Evolutionary conservation across 2,329 filamentous ascomycete genomes (phyloP).

Genomic region (Pseudogymnoascus sp.): DNA sequence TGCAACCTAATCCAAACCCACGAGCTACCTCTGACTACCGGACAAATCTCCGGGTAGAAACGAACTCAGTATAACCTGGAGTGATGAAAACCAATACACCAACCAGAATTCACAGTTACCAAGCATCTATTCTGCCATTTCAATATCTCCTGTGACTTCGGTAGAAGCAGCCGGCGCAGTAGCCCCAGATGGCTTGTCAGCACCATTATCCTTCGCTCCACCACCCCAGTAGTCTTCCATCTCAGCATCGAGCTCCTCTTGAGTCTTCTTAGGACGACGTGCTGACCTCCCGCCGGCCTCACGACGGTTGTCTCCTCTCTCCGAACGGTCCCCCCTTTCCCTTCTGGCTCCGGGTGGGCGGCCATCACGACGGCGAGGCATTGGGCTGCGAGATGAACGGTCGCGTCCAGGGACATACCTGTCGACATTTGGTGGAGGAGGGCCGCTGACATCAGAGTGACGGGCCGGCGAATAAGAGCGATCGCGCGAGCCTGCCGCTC

Average conservation of each 20-base stretch:
- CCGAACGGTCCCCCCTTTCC: conserved; percentile 28
- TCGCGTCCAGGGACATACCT: conserved; percentile 30
- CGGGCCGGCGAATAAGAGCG: conserved; percentile 51
- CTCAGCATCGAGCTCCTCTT: conserved; percentile 88
- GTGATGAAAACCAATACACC: not conserved
- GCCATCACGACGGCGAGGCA: conserved; percentile 44
- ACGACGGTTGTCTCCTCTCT: conserved; percentile 34
- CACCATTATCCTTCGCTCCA: conserved; percentile 29
- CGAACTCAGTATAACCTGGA: not conserved
- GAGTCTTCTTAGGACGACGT: conserved; percentile 70
- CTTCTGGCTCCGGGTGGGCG: conserved; percentile 41
- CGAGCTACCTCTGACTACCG: not conserved
- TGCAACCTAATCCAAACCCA: not conserved
- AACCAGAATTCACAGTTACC: not conserved
- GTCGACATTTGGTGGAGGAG: conserved; percentile 28
- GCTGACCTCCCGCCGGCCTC: conserved; percentile 39
- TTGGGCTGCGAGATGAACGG: conserved; percentile 48
- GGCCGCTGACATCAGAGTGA: conserved; percentile 28
- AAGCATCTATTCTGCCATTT: conserved; percentile 41
- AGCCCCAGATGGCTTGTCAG: conserved; percentile 19
- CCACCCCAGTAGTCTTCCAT: conserved; percentile 86
- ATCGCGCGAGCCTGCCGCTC: conserved; percentile 44
- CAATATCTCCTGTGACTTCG: conserved; percentile 47
- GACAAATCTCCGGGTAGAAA: not conserved
- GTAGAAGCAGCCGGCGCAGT: conserved; percentile 28